Conservation (phyloP, 371 early-diverging fungal species). For the Rhizomucor pusillus region DNA sequence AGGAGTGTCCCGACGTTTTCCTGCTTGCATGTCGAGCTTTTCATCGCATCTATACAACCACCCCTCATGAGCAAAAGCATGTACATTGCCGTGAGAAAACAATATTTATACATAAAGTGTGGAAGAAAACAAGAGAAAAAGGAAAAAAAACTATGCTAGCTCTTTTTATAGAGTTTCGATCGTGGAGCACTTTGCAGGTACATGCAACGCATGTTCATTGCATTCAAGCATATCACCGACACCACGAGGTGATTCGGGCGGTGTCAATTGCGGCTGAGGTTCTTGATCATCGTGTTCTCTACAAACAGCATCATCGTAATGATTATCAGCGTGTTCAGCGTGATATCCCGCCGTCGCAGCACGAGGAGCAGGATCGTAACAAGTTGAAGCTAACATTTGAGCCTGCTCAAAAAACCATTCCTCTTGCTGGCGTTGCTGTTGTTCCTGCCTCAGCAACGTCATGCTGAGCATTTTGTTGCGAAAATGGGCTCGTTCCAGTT, state of each 20-base stretch:
- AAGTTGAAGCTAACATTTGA: neutral
- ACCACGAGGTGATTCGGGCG: constrained; percentile 17
- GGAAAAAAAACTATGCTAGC: too few species aligned
- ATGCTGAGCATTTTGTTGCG: constrained; percentile 34
- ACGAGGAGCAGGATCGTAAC: neutral
- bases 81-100: too few species aligned
- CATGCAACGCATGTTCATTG: neutral
- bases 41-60: too few species aligned
- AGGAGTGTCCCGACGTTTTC: too few species aligned
- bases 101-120: too few species aligned
- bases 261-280: constrained; percentile 8
- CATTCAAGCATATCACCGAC: neutral
- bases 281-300: constrained; percentile 1
- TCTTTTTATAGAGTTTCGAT: too few species aligned
- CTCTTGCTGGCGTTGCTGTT: constrained; percentile 14
- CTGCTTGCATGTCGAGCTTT: too few species aligned
- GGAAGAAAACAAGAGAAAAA: too few species aligned
- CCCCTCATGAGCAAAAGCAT: too few species aligned
- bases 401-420: neutral
- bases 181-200: too few species aligned
- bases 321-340: neutral
- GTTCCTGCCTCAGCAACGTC: constrained; percentile 24
- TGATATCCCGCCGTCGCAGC: neutral
- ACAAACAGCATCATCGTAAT: too few species aligned
- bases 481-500: constrained; percentile 47